Conservation (phyloP, 371 early-diverging fungal species). For the Apophysomyces ossiformis region DNA sequence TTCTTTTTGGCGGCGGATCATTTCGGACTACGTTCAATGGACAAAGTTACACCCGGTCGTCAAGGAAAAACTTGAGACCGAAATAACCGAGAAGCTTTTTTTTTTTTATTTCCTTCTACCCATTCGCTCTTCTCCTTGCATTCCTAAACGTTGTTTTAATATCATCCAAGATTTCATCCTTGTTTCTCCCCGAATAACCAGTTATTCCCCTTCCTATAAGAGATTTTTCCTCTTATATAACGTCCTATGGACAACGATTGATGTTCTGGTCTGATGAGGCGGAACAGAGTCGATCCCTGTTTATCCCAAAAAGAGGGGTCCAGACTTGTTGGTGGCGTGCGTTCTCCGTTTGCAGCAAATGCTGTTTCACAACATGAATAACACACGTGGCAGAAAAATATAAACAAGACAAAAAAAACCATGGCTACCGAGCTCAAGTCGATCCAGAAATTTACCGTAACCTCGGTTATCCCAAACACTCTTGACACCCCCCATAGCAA, state of each 20-base stretch:
- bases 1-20: constrained; percentile 2
- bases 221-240: neutral
- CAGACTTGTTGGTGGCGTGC: constrained; percentile 9
- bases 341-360: constrained; percentile 7
- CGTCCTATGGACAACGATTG: neutral
- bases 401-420: neutral
- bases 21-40: constrained; percentile 4
- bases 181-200: no score
- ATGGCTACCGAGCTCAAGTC: neutral
- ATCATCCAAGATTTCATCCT: neutral
- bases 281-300: neutral
- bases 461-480: neutral
- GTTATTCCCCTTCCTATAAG: no score
- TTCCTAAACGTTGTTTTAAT: constrained; percentile 2
- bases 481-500: no score
- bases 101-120: neutral
- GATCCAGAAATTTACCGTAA: neutral
- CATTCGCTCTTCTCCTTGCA: neutral
- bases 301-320: constrained; percentile 8
- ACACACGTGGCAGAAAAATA: neutral
- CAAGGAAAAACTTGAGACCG: constrained; percentile 11
- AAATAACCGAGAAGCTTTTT: constrained; percentile 3
- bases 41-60: constrained; percentile 7
- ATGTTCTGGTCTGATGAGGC: neutral
- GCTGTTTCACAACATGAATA: constrained; percentile 11